Percentiles rank a stretch among this genome's conserved stretches.
Evolutionary conservation across 2,329 filamentous ascomycete genomes (phyloP).

Genomic region (Bimuria novae-zelandiae): DNA sequence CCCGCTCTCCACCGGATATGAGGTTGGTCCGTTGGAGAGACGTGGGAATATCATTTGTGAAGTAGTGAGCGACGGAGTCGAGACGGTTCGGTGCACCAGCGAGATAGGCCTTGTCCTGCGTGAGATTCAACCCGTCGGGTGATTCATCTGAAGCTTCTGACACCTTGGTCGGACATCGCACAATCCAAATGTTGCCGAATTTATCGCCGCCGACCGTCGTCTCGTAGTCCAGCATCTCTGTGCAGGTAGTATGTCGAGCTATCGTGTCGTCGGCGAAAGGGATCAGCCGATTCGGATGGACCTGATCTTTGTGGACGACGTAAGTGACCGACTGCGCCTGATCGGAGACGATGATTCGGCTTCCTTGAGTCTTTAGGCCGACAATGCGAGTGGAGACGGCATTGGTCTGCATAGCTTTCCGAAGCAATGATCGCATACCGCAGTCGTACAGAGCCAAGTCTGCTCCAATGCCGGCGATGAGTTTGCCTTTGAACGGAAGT

Average conservation of each 20-base stretch:
- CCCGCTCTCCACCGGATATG: conserved; percentile 87
- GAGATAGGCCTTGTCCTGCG: conserved; percentile 87
- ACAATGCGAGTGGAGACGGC: conserved; percentile 83
- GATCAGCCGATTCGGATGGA: conserved; percentile 84
- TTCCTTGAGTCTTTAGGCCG: conserved; percentile 86
- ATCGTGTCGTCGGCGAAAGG: conserved; percentile 91
- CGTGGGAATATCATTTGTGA: conserved; percentile 88
- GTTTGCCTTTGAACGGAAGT: conserved; percentile 86
- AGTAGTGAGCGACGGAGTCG: conserved; percentile 85
- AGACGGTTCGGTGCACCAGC: conserved; percentile 86
- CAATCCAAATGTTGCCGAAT: conserved; percentile 94
- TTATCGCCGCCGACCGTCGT: conserved; percentile 94
- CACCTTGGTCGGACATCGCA: conserved; percentile 83
- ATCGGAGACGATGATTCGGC: conserved; percentile 88
- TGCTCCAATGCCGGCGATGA: conserved; percentile 83
- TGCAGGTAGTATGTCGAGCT: conserved; percentile 86
- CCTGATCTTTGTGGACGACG: conserved; percentile 81
- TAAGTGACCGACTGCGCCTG: conserved; percentile 90
- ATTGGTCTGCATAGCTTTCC: conserved; percentile 79
- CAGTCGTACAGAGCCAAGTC: conserved; percentile 88
- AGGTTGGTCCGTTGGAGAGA: conserved; percentile 87
- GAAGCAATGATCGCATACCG: conserved; percentile 87
- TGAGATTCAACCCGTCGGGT: conserved; percentile 85
- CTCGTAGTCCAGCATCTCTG: conserved; percentile 96
- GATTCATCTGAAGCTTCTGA: conserved; percentile 92